Percentiles rank a stretch among this genome's conserved stretches.
These are phyloP conservation scores for Cercospora sojina DNA, from an alignment of 2,329 filamentous ascomycete genomes.

Conservation along the genomic window DNA sequence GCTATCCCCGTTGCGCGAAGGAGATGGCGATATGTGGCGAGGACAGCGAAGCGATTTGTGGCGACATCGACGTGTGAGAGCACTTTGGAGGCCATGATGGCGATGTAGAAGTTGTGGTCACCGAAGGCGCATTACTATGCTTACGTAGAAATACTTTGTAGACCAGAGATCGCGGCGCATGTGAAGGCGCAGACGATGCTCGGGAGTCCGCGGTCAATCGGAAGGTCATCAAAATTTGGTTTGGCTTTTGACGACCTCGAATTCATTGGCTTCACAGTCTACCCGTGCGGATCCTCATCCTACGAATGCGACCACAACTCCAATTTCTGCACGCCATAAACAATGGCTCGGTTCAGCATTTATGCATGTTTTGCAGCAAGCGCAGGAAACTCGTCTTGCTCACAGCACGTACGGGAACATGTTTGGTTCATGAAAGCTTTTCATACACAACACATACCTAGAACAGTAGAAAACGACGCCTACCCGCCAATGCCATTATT, in stretches of 20 bases:
- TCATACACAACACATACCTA: conserved; percentile 7
- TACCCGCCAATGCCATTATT: neutral
- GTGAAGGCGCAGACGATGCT: conserved; percentile 8
- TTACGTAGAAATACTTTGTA: neutral
- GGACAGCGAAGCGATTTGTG: conserved; percentile 55
- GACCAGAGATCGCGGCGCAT: conserved; percentile 2
- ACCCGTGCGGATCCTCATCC: neutral
- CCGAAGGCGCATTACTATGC: conserved; percentile 14
- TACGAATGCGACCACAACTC: neutral
- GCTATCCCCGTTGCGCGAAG: conserved; percentile 78
- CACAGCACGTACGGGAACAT: neutral
- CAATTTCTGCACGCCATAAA: no score
- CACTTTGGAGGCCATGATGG: conserved; percentile 16
- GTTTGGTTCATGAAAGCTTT: neutral
- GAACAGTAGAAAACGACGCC: neutral
- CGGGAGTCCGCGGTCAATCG: neutral
- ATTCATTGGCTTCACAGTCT: neutral
- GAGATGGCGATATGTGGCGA: conserved; percentile 76
- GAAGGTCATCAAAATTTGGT: neutral
- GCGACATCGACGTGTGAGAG: conserved; percentile 26
- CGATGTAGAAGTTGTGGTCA: neutral
- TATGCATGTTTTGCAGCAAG: neutral
- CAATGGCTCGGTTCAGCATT: neutral
- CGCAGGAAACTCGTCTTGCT: neutral
- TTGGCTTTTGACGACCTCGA: neutral